Evolutionary conservation across 2,329 filamentous ascomycete species (phyloP), one percentile per base, ranked within the genome.

Genomic region (Ilyonectria destructans): DNA sequence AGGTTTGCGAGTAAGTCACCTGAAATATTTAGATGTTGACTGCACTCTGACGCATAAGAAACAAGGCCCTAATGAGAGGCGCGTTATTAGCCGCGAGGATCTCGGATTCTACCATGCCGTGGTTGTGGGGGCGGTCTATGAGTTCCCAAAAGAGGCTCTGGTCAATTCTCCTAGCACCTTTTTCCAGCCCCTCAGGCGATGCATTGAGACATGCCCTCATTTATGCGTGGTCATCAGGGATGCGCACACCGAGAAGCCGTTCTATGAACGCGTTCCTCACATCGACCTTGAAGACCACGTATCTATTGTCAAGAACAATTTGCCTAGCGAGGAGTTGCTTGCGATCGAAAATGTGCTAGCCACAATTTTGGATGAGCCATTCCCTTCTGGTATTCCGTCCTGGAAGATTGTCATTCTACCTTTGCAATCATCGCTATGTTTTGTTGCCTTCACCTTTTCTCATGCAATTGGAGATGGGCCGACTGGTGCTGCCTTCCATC

Each of bases 391-490:
- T 0, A 69, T 70, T 7, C 74, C 75, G 1, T 71, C 70, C 1
- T 77, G 75, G 75, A 74, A 65, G n/a, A 68, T 77, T 6, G 54
- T 69, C 0, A 54, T 77, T 2, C 59, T 74, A 1, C 72, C 72
- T 4, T 31, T 76, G 1, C 8, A 48, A 1, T 4, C 46, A 0
- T 51, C 43, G 2, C 60, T 67, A n/a, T 75, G 69, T 21, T 72
- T 76, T 40, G 6, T 77, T 40, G 62, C 64, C 0, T 76, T 76
- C 43, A 62, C 65, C 2, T 77, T 63, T 45, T 76, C 74, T 23
- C 75, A 77, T 15, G 58, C 65, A 1, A 74, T 77, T 26, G 74
- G 75, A 0, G 75, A 77, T 21, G 75, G 75, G 2, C 55, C 72
- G 1, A 59, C 71, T 1, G 75, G 75, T 5, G 31, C 68, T 9